Evolutionary conservation across 73 alveolate species (phyloP).

Genomic region (Blepharisma stoltei): DNA sequence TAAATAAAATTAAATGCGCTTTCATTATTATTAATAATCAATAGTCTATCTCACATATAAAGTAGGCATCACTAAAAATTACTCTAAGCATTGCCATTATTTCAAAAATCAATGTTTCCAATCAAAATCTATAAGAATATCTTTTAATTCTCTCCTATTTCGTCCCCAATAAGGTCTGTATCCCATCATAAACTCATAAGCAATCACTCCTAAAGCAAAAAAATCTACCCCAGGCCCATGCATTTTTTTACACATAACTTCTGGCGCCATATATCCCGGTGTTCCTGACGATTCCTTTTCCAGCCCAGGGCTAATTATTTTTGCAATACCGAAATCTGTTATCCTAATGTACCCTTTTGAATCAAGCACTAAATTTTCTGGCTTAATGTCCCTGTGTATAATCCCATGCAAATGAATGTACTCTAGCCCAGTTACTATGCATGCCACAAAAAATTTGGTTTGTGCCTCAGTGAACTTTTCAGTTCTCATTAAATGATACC

Average conservation of each 20-base stretch:
- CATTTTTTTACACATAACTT: constrained; percentile 53
- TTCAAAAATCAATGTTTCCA: no score
- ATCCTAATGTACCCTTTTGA: constrained; percentile 56
- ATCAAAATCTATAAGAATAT: no score
- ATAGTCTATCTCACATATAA: no score
- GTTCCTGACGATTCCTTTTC: constrained; percentile 77
- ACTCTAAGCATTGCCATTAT: no score
- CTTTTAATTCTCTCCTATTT: constrained; percentile 65
- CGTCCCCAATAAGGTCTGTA: constrained; percentile 85
- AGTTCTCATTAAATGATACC: constrained; percentile 47
- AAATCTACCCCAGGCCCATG: constrained; percentile 51
- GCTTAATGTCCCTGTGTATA: constrained; percentile 92
- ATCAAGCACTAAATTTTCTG: constrained; percentile 85
- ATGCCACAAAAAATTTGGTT: constrained; percentile 55
- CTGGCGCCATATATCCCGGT: constrained; percentile 85
- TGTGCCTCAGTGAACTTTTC: constrained; percentile 38
- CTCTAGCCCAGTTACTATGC: constrained; percentile 52
- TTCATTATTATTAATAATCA: no score
- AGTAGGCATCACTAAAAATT: no score
- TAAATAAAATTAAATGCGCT: no score
- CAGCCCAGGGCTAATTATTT: constrained; percentile 53
- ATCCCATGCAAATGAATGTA: constrained; percentile 56
- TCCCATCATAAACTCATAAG: constrained; percentile 67
- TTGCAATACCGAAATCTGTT: constrained; percentile 73
- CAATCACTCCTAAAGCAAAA: constrained; percentile 68